Evolutionary conservation across 768 basidiomycete species (phyloP).

Genomic region (Polyporus arcularius): DNA sequence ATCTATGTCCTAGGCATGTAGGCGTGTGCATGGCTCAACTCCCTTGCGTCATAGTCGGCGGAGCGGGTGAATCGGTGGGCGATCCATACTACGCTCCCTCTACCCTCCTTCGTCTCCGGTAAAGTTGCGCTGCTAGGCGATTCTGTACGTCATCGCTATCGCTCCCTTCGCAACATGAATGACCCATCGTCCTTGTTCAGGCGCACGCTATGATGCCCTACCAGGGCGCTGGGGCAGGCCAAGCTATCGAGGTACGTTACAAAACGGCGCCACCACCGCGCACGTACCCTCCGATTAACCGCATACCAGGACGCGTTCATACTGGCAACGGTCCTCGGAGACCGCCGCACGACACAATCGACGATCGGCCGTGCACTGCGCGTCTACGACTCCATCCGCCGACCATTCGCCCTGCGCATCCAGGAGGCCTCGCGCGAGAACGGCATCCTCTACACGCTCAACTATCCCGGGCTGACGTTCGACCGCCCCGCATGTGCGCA

Average conservation of each 20-base stretch:
- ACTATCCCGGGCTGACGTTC: constrained; percentile 24
- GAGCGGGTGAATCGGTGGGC: constrained; percentile 55
- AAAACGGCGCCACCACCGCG: neutral
- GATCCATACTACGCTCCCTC: constrained; percentile 55
- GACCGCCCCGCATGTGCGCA: constrained; percentile 2
- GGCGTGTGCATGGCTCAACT: constrained; percentile 36
- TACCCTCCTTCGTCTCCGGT: constrained; percentile 53
- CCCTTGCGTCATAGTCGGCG: constrained; percentile 40
- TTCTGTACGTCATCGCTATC: constrained; percentile 29
- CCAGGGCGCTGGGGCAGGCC: constrained; percentile 47
- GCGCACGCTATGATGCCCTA: constrained; percentile 45
- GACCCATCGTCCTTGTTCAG: neutral
- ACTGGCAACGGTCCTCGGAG: constrained; percentile 44
- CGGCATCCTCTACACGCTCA: constrained; percentile 31
- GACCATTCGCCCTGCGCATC: constrained; percentile 30
- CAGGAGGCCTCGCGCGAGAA: constrained; percentile 28
- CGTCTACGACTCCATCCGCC: constrained; percentile 35
- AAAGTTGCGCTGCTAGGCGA: constrained; percentile 51
- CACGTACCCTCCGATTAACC: neutral
- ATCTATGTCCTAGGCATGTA: neutral
- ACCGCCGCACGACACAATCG: constrained; percentile 31
- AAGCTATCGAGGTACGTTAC: constrained; percentile 42
- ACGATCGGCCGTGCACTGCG: constrained; percentile 26
- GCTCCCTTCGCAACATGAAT: neutral
- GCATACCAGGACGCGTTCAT: constrained; percentile 37